Conservation (phyloP, 2,329 filamentous ascomycete species). For the Fusarium sp. region DNA sequence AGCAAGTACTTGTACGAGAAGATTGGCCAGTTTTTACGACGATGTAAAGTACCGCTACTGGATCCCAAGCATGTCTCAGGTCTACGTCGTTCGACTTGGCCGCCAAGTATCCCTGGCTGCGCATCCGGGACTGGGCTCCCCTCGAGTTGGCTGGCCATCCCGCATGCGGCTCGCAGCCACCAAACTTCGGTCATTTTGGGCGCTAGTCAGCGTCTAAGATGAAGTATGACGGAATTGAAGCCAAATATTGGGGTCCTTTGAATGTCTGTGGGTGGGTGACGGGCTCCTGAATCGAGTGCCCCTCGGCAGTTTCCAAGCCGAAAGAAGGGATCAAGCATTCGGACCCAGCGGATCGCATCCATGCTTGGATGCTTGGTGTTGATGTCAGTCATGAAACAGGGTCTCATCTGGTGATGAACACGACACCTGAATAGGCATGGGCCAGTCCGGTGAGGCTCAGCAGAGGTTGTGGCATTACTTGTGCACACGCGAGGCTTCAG, state of each 20-base stretch:
- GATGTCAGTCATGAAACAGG: constrained; percentile 35
- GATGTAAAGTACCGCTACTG: constrained; percentile 18
- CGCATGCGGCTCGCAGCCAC: constrained; percentile 41
- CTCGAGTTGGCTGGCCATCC: constrained; percentile 35
- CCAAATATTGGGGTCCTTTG: constrained; percentile 18
- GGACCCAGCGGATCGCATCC: constrained; percentile 6
- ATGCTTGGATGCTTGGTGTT: constrained; percentile 17
- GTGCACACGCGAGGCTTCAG: not conserved
- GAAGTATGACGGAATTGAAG: constrained; percentile 43
- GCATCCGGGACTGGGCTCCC: constrained; percentile 26
- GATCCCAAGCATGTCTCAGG: constrained; percentile 31
- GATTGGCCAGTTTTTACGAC: not conserved
- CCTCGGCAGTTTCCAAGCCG: constrained; percentile 26
- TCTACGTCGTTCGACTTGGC: constrained; percentile 21
- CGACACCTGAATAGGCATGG: constrained; percentile 13
- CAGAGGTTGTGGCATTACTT: not conserved
- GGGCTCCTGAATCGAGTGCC: constrained; percentile 16
- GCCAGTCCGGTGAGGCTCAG: constrained; percentile 9
- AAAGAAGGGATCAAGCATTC: constrained; percentile 11
- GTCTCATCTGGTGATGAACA: constrained; percentile 10
- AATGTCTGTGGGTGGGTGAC: constrained; percentile 17
- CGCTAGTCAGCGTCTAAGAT: constrained; percentile 39
- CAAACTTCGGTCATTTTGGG: constrained; percentile 34
- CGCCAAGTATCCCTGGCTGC: constrained; percentile 30
- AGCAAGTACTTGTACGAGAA: constrained; percentile 16